Evolutionary conservation across 2,329 filamentous ascomycete genomes (phyloP).

Genomic region (Pyricularia grisea): DNA sequence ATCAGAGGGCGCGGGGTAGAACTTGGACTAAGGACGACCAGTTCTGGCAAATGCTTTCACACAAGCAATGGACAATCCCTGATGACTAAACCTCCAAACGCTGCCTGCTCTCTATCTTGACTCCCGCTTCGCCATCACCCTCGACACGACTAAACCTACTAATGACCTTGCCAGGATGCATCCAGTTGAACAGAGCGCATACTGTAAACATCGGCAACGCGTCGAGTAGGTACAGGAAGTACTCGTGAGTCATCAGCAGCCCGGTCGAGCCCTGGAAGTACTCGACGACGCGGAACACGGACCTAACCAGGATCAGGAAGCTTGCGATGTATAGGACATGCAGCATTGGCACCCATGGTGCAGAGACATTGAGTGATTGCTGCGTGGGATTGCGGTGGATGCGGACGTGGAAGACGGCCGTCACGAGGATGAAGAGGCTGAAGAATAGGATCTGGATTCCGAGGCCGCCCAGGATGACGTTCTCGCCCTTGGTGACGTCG

Average conservation of each 20-base stretch:
- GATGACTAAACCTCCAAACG: neutral
- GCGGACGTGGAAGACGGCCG: too few species aligned
- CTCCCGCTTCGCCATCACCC: neutral
- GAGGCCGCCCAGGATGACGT: too few species aligned
- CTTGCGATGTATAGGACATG: conserved; percentile 12
- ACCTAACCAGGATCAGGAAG: conserved; percentile 25
- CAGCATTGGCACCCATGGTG: conserved; percentile 2
- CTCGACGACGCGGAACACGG: conserved; percentile 27
- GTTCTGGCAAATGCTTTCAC: neutral
- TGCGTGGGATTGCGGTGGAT: too few species aligned
- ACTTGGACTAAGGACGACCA: neutral
- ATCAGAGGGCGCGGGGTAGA: neutral
- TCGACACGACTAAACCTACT: neutral
- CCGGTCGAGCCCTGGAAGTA: conserved; percentile 22
- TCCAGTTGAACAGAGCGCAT: neutral
- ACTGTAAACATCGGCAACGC: neutral
- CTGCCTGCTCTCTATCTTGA: neutral
- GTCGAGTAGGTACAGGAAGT: conserved; percentile 22
- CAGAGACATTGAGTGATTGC: too few species aligned
- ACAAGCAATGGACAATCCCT: neutral
- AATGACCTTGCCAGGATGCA: neutral
- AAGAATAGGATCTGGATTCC: too few species aligned
- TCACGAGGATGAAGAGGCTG: too few species aligned
- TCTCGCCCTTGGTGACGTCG: too few species aligned
- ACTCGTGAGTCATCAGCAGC: conserved; percentile 18